Base-by-base conservation (phyloP, 805 yeast genomes). In the Blastobotrys parvus region DNA sequence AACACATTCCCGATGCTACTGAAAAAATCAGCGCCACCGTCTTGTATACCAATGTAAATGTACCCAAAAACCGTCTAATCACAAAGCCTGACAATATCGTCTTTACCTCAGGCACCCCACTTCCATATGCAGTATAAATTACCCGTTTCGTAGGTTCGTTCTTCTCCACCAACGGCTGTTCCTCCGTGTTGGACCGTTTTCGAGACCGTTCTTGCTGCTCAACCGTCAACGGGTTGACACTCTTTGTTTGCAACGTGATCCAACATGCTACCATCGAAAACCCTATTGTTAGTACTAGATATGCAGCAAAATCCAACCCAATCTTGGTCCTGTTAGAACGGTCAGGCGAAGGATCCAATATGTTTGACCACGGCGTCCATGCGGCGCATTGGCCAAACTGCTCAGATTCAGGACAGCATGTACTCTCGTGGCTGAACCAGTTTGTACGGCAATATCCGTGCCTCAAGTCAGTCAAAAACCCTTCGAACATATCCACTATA, bases 51-150 rank as follows among this genome's bases (percentile, higher is more conserved):
- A 76, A 61, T 0, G 82, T 74, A 48, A 70, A 68, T 1, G 71
- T 58, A 3, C 82, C 80, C 30, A 76, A 57, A 49, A 71, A 76
- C 34, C 68, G 58, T 44, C 80, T 61, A 20, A 76, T 75, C 36
- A 76, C 71, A 49, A 75, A 76, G 1, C 82, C 82, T 1, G 79
- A 73, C 23, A 76, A 58, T 31, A 76, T 75, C 0, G 80, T 75
- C 48, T 74, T 75, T 13, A 76, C 81, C 57, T 76, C 80, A 1
- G 80, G 79, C 2, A 76, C 80, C 3, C 81, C 81, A 15, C 77
- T 71, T 2, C 81, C 81, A 23, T 71, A 69, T 0, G 77, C 80
- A 10, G 77, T 65, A 52, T 74, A 76, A 53, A 75, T 57, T 3
- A 56, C 52, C 33, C 53, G 45, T 31, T 40, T 46, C n/a, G 39